Evolutionary conservation across 371 early-diverging fungal genomes (phyloP).

Genomic region (Nematocida homosporus): DNA sequence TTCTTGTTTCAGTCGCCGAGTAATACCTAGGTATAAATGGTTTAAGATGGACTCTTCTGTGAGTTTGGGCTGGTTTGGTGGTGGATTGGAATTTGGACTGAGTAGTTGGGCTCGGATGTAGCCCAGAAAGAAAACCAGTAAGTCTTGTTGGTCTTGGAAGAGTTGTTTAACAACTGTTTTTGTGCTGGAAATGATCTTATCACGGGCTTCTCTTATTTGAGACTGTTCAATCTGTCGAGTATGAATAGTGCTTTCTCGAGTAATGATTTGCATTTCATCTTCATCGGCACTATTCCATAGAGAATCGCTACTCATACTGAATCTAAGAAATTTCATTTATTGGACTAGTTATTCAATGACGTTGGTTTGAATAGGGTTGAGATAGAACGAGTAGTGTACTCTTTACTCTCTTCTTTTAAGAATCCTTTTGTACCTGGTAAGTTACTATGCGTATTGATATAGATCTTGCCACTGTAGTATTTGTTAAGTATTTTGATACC

Average conservation of each 20-base stretch:
- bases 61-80: neutral
- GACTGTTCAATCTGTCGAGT: neutral
- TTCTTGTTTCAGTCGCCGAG: neutral
- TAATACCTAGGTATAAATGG: neutral
- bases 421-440: conserved; percentile 14
- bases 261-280: conserved; percentile 6
- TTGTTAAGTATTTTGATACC: neutral
- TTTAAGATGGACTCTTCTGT: neutral
- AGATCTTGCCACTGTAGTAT: conserved; percentile 20
- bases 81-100: neutral
- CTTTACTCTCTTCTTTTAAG: conserved; percentile 29
- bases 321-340: neutral
- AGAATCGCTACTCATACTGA: neutral
- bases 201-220: neutral
- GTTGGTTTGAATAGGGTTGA: conserved; percentile 33
- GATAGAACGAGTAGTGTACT: conserved; percentile 19
- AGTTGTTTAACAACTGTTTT: neutral
- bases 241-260: neutral
- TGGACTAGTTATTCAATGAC: neutral
- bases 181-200: neutral
- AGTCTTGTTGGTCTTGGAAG: neutral
- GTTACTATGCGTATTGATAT: neutral
- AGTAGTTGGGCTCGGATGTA: conserved; percentile 1
- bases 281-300: conserved; percentile 3
- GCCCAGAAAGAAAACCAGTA: conserved; percentile 1